Evolutionary conservation across 139 green algal genomes (phyloP), one percentile per base, ranked within the genome.

Genomic region (Eudorina sp.): DNA sequence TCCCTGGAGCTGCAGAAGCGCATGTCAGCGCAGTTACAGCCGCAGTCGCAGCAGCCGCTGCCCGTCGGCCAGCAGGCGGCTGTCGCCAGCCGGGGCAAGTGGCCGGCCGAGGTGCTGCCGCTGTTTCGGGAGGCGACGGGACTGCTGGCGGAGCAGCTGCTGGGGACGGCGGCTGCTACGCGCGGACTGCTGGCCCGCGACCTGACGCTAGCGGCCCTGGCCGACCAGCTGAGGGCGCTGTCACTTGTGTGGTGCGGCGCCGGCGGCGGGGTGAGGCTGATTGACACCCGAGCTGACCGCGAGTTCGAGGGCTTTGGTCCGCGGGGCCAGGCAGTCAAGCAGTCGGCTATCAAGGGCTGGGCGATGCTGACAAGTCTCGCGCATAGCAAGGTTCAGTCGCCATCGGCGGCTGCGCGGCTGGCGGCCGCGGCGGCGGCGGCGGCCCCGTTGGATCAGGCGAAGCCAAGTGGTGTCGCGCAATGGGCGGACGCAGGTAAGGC

Each of bases 1-100:
- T 86, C 80, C 1, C 16, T 86, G 27, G 80, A 86, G 80, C 60
- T 86, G 43, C 60, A 76, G 80, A 38, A 76, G 43, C 43, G 41
- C 23, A 16, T 86, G 21, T 18, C 19, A 8, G 3, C 8, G 78
- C 38, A 46, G 77, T 7, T 38, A 31, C 74, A 64, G 43, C 46
- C 8, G 41, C 74, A 79, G 19, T 45, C 48, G 4, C 27, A 55
- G 78, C 25, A 18, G 8, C n/a, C 40, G 29, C 25, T 25, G 62
- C 2, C n/a, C n/a, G n/a, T n/a, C n/a, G n/a, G n/a, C n/a, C n/a
- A n/a, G n/a, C n/a, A n/a, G 36, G 31, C 40, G 76, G 13, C 31
- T 43, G 19, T 34, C 18, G 38, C 5, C 41, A 36, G 36, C 7
- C 62, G 81, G 1, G 29, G 64, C 21, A 9, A 21, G 6, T 68